phyloP scores from a whole-genome alignment of 352 stramenopile species.

The Pelagophyceae sp. region DNA sequence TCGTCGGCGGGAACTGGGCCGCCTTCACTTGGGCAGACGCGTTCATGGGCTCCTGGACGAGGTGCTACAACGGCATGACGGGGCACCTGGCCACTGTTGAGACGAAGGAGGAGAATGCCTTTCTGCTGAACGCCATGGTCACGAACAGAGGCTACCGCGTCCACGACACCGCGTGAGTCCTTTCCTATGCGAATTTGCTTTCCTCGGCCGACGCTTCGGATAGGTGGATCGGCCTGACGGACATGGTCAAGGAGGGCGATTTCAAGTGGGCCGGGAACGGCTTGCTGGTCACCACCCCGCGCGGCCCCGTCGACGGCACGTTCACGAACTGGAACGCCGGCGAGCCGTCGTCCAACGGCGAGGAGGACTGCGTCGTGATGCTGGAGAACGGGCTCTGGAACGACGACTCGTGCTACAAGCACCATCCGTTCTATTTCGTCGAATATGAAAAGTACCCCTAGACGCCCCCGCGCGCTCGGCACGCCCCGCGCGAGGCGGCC shows the following conservation, averaged over 20 bases:
- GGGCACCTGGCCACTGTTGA: slow-evolving; percentile 12
- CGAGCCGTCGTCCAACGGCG: neutral
- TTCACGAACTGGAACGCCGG: neutral
- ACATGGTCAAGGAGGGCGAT: slow-evolving; percentile 5
- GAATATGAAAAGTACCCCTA: too few species aligned
- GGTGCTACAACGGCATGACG: neutral
- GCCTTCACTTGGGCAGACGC: neutral
- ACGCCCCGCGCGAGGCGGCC: too few species aligned
- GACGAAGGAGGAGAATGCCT: neutral
- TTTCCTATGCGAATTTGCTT: too few species aligned
- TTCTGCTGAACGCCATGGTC: neutral
- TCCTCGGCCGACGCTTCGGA: too few species aligned
- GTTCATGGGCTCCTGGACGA: neutral
- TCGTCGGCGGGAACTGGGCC: slow-evolving; percentile 10
- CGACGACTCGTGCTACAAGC: slow-evolving; percentile 19
- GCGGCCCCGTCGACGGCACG: neutral
- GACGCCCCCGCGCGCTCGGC: too few species aligned
- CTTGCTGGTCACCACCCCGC: neutral
- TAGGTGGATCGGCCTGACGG: slow-evolving; percentile 15
- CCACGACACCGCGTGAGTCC: neutral
- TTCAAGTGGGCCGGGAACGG: slow-evolving; percentile 7
- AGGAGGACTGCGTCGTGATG: slow-evolving; percentile 13
- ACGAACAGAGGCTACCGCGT: neutral
- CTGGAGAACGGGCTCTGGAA: neutral
- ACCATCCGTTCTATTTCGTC: slow-evolving; percentile 12